Conservation (phyloP, 352 stramenopile species). For the Globisporangium carolinianum region DNA sequence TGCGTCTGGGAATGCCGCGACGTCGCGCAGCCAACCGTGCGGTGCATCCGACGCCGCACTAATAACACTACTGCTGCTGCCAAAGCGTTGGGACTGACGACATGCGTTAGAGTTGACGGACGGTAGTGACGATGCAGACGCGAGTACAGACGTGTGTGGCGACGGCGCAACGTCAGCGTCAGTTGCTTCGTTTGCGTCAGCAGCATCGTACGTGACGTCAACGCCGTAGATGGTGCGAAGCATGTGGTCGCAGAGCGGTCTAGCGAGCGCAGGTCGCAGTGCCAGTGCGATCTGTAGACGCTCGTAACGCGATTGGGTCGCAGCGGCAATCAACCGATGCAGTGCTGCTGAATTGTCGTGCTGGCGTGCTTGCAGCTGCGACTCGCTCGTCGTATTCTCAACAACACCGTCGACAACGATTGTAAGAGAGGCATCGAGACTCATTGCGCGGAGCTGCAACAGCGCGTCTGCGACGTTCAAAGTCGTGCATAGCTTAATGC, state of each 20-base stretch:
- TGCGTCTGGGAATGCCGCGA: slow-evolving; percentile 15
- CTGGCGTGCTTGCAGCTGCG: not conserved
- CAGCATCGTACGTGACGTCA: slow-evolving; percentile 7
- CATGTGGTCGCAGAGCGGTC: slow-evolving; percentile 22
- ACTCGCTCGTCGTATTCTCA: not conserved
- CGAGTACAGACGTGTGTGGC: not conserved
- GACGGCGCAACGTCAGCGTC: not conserved
- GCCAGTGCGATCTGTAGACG: slow-evolving; percentile 17
- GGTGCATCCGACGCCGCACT: not conserved
- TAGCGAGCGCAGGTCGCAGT: slow-evolving; percentile 20
- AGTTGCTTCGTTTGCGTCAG: not conserved
- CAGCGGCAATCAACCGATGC: not conserved
- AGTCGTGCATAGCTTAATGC: not conserved
- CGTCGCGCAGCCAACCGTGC: slow-evolving; percentile 19
- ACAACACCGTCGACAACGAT: slow-evolving; percentile 1
- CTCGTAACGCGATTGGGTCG: slow-evolving; percentile 7
- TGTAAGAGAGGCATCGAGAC: not conserved
- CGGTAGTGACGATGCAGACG: not conserved
- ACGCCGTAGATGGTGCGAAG: slow-evolving; percentile 19
- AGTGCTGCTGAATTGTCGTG: not conserved
- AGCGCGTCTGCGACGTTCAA: not conserved
- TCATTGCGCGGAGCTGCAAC: not conserved
- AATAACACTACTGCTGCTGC: not conserved
- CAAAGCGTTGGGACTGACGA: not conserved
- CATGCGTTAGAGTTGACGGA: too few relatives aligned